Evolutionary conservation across 257 asterid genomes (phyloP).

Genomic region (Solanum ahanhuiri): DNA sequence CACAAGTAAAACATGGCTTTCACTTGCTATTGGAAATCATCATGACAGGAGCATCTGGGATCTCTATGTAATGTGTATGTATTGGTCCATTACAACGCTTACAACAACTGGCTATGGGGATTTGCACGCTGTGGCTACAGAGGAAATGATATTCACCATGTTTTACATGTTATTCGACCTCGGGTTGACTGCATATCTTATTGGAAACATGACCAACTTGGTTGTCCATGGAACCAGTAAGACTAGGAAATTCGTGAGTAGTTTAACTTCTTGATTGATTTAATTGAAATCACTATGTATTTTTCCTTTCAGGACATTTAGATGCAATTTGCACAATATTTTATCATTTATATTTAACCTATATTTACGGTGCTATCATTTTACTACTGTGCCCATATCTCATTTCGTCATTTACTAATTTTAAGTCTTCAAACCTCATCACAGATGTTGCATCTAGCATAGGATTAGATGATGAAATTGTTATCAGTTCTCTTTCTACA

Average conservation of each 20-base stretch:
- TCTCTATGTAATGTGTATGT: conserved; percentile 39
- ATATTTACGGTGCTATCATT: neutral
- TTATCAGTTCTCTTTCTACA: neutral
- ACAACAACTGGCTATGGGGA: conserved; percentile 77
- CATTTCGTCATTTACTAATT: neutral
- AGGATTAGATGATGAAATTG: neutral
- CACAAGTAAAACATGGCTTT: conserved; percentile 52
- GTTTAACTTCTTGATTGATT: neutral
- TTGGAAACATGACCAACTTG: conserved; percentile 87
- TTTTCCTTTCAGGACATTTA: neutral
- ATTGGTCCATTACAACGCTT: conserved; percentile 64
- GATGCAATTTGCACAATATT: neutral
- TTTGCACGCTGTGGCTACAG: conserved; percentile 47
- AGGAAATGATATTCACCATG: conserved; percentile 49
- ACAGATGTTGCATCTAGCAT: neutral
- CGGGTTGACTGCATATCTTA: conserved; percentile 60
- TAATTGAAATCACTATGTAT: neutral
- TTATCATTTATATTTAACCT: neutral
- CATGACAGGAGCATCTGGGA: conserved; percentile 16
- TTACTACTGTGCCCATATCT: neutral
- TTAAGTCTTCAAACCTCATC: neutral
- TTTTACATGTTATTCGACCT: conserved; percentile 57
- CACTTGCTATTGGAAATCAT: conserved; percentile 11
- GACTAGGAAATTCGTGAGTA: conserved; percentile 70
- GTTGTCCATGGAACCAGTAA: conserved; percentile 68